Conservation (phyloP, 2,329 filamentous ascomycete species). For the Cladosporium sp. region DNA sequence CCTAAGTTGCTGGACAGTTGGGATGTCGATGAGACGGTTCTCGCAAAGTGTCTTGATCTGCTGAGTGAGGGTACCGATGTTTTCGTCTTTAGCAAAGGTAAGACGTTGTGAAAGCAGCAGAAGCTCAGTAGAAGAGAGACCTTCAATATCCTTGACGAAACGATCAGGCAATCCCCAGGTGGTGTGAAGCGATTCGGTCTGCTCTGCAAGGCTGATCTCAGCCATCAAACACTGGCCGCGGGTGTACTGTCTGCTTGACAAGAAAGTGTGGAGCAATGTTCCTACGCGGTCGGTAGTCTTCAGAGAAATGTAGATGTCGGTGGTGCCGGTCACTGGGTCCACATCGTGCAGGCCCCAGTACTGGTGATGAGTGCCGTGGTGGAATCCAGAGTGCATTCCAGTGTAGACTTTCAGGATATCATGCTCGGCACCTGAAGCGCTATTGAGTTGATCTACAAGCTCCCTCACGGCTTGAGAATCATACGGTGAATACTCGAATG, state of each 20-base stretch:
- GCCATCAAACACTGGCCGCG: slow-evolving; percentile 43
- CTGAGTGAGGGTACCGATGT: not conserved
- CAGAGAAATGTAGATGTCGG: slow-evolving; percentile 46
- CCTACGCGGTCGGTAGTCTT: slow-evolving; percentile 45
- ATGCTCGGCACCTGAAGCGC: slow-evolving; percentile 16
- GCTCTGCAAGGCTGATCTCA: slow-evolving; percentile 37
- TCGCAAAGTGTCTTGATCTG: slow-evolving; percentile 7
- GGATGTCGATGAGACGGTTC: slow-evolving; percentile 21
- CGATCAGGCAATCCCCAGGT: slow-evolving; percentile 39
- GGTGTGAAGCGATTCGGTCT: slow-evolving; percentile 11
- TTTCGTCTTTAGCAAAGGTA: slow-evolving; percentile 16
- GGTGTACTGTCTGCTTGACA: slow-evolving; percentile 42
- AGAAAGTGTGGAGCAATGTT: slow-evolving; percentile 48
- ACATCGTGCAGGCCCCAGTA: slow-evolving; percentile 29
- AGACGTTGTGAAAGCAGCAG: slow-evolving; percentile 42
- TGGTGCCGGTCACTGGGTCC: slow-evolving; percentile 25
- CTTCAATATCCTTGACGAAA: slow-evolving; percentile 44
- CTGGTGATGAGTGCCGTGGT: slow-evolving; percentile 23
- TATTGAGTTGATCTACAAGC: slow-evolving; percentile 24
- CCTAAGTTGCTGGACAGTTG: slow-evolving; percentile 20
- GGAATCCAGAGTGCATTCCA: slow-evolving; percentile 29
- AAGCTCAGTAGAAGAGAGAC: slow-evolving; percentile 44
- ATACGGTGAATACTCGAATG: slow-evolving; percentile 16
- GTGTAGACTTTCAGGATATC: slow-evolving; percentile 24
- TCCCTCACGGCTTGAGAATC: slow-evolving; percentile 23